These are phyloP conservation scores for Phytophthora cactorum DNA, from an alignment of 352 stramenopile genomes.

Conservation along the genomic window DNA sequence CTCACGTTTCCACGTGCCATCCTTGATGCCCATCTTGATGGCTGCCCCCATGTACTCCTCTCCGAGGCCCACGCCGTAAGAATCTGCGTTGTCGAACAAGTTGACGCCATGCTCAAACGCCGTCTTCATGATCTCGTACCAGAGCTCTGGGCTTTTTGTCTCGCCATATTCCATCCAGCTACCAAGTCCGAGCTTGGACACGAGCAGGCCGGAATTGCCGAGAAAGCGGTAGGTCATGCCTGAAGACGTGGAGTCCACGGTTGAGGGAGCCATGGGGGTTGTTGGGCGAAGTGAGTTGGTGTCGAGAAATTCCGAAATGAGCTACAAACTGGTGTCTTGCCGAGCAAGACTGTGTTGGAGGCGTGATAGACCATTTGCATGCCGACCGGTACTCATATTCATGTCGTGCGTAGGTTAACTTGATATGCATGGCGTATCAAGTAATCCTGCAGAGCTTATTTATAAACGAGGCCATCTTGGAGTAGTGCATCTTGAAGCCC, in stretches of 20 bases:
- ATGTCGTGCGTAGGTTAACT: too few relatives aligned
- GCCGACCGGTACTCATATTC: too few relatives aligned
- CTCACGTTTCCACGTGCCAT: conserved; percentile 36
- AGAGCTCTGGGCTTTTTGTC: conserved; percentile 31
- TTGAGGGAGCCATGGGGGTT: conserved; percentile 7
- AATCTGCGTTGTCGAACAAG: conserved; percentile 55
- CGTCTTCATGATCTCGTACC: conserved; percentile 32
- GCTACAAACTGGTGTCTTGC: neutral
- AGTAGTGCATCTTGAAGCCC: too few relatives aligned
- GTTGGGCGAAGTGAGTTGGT: conserved; percentile 9
- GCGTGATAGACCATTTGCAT: too few relatives aligned
- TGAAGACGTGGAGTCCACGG: neutral
- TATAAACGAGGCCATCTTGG: too few relatives aligned
- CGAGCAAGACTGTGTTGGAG: too few relatives aligned
- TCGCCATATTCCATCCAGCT: conserved; percentile 34
- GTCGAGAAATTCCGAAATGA: conserved; percentile 2
- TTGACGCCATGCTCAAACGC: conserved; percentile 50
- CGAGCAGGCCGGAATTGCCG: conserved; percentile 32
- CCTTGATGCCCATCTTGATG: conserved; percentile 38
- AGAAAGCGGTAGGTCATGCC: conserved; percentile 43
- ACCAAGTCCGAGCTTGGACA: conserved; percentile 32
- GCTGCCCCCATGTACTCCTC: conserved; percentile 41
- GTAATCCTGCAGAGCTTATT: too few relatives aligned
- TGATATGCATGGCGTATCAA: too few relatives aligned
- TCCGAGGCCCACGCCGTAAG: conserved; percentile 32